Conservation (phyloP, 2,329 filamentous ascomycete genomes). For the Knufia petricola region DNA sequence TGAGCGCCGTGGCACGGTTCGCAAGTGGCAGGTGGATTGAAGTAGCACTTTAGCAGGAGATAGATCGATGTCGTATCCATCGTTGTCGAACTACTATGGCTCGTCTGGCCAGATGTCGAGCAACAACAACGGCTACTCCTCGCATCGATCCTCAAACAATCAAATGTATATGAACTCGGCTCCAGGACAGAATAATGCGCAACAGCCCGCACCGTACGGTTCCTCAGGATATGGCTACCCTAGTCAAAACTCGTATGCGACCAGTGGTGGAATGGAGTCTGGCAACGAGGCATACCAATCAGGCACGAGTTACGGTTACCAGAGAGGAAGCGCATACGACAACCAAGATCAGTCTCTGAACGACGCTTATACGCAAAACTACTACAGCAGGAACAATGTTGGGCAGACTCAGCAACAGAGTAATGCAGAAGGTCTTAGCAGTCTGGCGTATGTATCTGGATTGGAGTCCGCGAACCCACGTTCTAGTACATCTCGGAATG, state of each 20-base stretch:
- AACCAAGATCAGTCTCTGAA: not conserved
- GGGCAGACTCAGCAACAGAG: not conserved
- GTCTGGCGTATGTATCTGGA: conserved; percentile 22
- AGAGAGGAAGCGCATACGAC: conserved; percentile 4
- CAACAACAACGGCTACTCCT: not conserved
- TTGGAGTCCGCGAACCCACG: conserved; percentile 13
- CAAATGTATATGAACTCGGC: conserved; percentile 8
- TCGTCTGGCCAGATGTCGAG: not conserved
- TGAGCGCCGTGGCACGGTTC: not conserved
- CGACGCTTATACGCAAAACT: conserved; percentile 6
- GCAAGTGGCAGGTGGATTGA: not conserved
- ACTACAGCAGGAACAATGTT: not conserved
- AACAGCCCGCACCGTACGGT: conserved; percentile 13
- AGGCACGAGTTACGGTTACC: conserved; percentile 10
- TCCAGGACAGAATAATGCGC: conserved; percentile 7
- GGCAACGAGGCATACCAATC: conserved; percentile 6
- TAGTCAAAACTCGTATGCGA: conserved; percentile 12
- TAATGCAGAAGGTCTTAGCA: conserved; percentile 18
- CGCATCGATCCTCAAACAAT: not conserved
- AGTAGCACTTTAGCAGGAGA: not conserved
- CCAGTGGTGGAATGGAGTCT: conserved; percentile 9
- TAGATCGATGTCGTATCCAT: conserved; percentile 16
- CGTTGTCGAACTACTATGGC: conserved; percentile 9
- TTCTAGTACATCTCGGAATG: not conserved
- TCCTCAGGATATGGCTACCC: conserved; percentile 15